Evolutionary conservation across 2,329 filamentous ascomycete species (phyloP).

Genomic region (Clarireedia sp.): DNA sequence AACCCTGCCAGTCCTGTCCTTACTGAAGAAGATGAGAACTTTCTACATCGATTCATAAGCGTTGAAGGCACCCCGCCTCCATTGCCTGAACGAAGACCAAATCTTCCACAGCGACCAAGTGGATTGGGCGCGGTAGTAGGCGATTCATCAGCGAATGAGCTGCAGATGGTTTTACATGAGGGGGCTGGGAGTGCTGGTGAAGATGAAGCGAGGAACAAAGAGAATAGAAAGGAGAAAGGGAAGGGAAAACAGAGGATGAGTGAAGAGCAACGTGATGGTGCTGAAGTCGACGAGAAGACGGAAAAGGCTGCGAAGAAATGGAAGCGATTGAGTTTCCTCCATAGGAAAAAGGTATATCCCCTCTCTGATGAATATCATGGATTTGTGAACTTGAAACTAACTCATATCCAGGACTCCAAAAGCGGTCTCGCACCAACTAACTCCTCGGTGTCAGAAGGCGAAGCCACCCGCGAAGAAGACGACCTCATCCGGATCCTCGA

Average conservation of each 20-base stretch:
- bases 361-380: not conserved
- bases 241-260: slow-evolving; percentile 28
- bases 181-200: slow-evolving; percentile 30
- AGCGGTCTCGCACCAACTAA: slow-evolving; percentile 28
- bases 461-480: slow-evolving; percentile 47
- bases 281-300: slow-evolving; percentile 23
- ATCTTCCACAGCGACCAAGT: slow-evolving; percentile 6
- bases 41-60: slow-evolving; percentile 48
- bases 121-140: slow-evolving; percentile 12
- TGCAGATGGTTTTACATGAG: slow-evolving; percentile 38
- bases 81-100: slow-evolving; percentile 34
- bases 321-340: slow-evolving; percentile 36
- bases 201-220: slow-evolving; percentile 5
- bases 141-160: slow-evolving; percentile 20
- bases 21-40: slow-evolving; percentile 48
- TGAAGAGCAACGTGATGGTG: slow-evolving; percentile 17
- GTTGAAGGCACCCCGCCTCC: slow-evolving; percentile 42
- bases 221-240: slow-evolving; percentile 23
- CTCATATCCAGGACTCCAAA: slow-evolving; percentile 33
- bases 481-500: slow-evolving; percentile 77
- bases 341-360: slow-evolving; percentile 22
- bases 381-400: slow-evolving; percentile 11
- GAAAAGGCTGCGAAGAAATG: slow-evolving; percentile 29
- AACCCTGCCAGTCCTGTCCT: slow-evolving; percentile 37
- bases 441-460: slow-evolving; percentile 31